These are phyloP conservation scores for Saksenaea vasiformis DNA, from an alignment of 371 early-diverging fungal species.

Conservation along the genomic window DNA sequence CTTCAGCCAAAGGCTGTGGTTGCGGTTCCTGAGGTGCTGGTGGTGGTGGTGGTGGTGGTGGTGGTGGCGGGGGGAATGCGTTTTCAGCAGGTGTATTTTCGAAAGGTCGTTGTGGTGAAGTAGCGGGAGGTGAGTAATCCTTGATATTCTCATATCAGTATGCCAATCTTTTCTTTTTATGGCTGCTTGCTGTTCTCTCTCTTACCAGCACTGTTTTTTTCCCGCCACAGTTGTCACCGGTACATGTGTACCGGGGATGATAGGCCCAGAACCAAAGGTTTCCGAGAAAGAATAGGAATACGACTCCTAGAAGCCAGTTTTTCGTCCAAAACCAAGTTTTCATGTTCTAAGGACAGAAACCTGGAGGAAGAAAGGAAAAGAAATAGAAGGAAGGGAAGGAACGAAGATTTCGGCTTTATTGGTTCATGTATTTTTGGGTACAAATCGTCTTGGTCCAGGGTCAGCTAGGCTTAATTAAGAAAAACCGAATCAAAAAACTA, in stretches of 20 bases:
- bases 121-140: background rate
- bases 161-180: no score
- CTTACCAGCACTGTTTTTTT: background rate
- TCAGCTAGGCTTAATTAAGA: no score
- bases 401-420: background rate
- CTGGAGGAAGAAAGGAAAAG: constrained; percentile 2
- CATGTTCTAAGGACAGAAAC: constrained; percentile 10
- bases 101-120: constrained; percentile 10
- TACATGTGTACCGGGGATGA: constrained; percentile 13
- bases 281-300: constrained; percentile 13
- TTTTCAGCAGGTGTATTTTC: background rate
- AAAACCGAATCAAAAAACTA: no score
- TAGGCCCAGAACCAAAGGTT: constrained; percentile 18
- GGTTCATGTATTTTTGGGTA: background rate
- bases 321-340: constrained; percentile 14
- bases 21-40: constrained; percentile 4
- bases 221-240: constrained; percentile 6
- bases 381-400: constrained; percentile 1
- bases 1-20: constrained; percentile 11
- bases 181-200: background rate
- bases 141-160: background rate
- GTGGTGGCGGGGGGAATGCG: constrained; percentile 11
- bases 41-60: constrained; percentile 17
- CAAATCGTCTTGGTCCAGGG: background rate
- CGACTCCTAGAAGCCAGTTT: constrained; percentile 14